These are phyloP conservation scores for Xylaria sp. DNA, from an alignment of 2,329 filamentous ascomycete species.

Conservation along the genomic window DNA sequence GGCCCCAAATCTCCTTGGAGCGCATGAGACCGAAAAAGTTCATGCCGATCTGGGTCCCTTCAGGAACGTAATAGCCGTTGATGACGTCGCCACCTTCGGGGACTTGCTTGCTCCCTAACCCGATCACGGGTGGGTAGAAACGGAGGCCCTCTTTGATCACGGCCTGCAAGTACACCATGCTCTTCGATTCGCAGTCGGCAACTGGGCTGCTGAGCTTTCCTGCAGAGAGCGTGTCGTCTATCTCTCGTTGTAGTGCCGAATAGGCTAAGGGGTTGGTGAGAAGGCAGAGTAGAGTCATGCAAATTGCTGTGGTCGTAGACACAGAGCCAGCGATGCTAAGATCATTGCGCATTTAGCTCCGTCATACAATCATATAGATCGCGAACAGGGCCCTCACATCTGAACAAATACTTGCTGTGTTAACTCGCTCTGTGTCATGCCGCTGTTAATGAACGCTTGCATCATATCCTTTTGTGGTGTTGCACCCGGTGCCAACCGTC, in stretches of 20 bases:
- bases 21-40: slow-evolving; percentile 53
- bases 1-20: slow-evolving; percentile 50
- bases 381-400: slow-evolving; percentile 45
- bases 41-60: slow-evolving; percentile 53
- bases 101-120: slow-evolving; percentile 46
- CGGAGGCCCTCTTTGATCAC: slow-evolving; percentile 55
- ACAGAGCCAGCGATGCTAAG: slow-evolving; percentile 42
- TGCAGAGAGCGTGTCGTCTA: slow-evolving; percentile 31
- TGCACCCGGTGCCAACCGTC: slow-evolving; percentile 43
- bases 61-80: slow-evolving; percentile 50
- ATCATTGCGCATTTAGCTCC: background rate
- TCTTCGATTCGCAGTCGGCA: slow-evolving; percentile 44
- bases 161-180: slow-evolving; percentile 52
- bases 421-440: slow-evolving; percentile 51
- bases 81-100: slow-evolving; percentile 47
- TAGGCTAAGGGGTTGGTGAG: slow-evolving; percentile 41
- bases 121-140: slow-evolving; percentile 51
- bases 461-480: slow-evolving; percentile 52
- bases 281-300: slow-evolving; percentile 44
- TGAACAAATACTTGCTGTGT: slow-evolving; percentile 54
- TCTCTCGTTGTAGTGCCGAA: slow-evolving; percentile 36
- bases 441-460: slow-evolving; percentile 53
- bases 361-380: background rate
- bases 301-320: slow-evolving; percentile 42
- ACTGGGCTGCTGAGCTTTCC: slow-evolving; percentile 46